Percentiles rank a stretch among this genome's conserved stretches.
Evolutionary conservation across 345 rosid species (phyloP).

Genomic region (Erysimum cheiranthoides): DNA sequence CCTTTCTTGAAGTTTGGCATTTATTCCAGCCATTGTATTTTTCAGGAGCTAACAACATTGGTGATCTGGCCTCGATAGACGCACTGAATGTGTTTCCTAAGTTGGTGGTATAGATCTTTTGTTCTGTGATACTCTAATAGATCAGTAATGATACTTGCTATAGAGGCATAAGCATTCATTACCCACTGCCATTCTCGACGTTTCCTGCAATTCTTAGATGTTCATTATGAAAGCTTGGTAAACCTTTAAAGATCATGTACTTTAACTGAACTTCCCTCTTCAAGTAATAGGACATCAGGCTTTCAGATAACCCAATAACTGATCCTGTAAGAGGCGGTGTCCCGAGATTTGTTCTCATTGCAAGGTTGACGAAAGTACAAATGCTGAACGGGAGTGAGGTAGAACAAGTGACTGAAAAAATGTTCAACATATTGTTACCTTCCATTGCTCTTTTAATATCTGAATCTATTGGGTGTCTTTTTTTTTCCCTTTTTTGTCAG

Average conservation of each 20-base stretch:
- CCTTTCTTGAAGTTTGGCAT: constrained; percentile 28
- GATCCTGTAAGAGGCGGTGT: constrained; percentile 80
- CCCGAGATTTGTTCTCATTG: constrained; percentile 80
- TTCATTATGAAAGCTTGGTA: constrained; percentile 8
- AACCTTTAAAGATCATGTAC: neutral
- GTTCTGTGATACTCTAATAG: constrained; percentile 27
- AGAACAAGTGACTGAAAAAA: constrained; percentile 35
- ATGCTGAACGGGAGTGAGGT: constrained; percentile 98
- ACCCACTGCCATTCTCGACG: neutral
- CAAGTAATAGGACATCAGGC: constrained; percentile 75
- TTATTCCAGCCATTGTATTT: constrained; percentile 27
- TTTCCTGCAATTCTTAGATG: constrained; percentile 12
- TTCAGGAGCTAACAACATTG: constrained; percentile 75
- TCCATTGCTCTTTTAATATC: constrained; percentile 27
- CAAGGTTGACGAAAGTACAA: constrained; percentile 78
- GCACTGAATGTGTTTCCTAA: constrained; percentile 68
- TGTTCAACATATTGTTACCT: constrained; percentile 18
- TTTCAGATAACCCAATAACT: constrained; percentile 83
- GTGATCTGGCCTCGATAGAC: constrained; percentile 69
- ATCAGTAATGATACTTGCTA: constrained; percentile 15
- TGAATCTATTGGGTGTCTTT: constrained; percentile 6
- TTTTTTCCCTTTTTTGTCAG: constrained; percentile 55
- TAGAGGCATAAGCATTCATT: constrained; percentile 5
- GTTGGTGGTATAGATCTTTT: constrained; percentile 65
- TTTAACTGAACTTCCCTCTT: constrained; percentile 26